phyloP scores from a whole-genome alignment of 176 grass and related monocot genomes.

The Phoenix dactylifera region DNA sequence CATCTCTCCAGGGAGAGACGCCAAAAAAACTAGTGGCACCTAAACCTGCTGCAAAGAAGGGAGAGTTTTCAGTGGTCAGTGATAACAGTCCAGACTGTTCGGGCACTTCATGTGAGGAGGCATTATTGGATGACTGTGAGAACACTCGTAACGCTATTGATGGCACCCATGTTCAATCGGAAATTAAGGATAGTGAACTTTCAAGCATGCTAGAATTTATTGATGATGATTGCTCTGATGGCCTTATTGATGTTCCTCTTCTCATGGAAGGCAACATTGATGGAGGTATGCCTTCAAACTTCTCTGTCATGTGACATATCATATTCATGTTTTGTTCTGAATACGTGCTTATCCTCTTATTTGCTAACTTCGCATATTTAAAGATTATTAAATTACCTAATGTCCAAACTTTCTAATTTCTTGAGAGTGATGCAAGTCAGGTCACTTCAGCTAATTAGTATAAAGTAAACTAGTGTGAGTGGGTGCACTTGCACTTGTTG shows the following conservation, averaged over 20 bases:
- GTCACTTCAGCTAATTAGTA: no score
- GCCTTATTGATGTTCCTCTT: constrained; percentile 41
- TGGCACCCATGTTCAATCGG: constrained; percentile 14
- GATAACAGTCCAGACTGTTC: constrained; percentile 49
- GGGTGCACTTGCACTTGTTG: no score
- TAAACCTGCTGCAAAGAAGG: constrained; percentile 26
- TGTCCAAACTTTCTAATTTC: no score
- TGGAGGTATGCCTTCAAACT: constrained; percentile 43
- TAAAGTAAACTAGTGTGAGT: no score
- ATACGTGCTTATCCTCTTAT: no score
- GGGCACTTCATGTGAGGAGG: constrained; percentile 56
- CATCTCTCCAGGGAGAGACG: constrained; percentile 24
- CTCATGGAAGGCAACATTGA: constrained; percentile 31
- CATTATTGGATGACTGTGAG: constrained; percentile 35
- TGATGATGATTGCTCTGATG: constrained; percentile 50
- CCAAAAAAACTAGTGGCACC: constrained; percentile 20
- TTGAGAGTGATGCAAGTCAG: no score
- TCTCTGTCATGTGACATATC: not conserved
- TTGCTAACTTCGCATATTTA: no score
- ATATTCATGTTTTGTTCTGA: no score
- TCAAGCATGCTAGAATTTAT: constrained; percentile 29
- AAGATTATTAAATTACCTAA: no score
- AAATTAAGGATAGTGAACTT: constrained; percentile 30
- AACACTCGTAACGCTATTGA: constrained; percentile 26
- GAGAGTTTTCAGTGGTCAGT: constrained; percentile 21